These are phyloP conservation scores for Cyclotella distinguenda DNA, from an alignment of 108 stramenopile genomes.

Conservation along the genomic window DNA sequence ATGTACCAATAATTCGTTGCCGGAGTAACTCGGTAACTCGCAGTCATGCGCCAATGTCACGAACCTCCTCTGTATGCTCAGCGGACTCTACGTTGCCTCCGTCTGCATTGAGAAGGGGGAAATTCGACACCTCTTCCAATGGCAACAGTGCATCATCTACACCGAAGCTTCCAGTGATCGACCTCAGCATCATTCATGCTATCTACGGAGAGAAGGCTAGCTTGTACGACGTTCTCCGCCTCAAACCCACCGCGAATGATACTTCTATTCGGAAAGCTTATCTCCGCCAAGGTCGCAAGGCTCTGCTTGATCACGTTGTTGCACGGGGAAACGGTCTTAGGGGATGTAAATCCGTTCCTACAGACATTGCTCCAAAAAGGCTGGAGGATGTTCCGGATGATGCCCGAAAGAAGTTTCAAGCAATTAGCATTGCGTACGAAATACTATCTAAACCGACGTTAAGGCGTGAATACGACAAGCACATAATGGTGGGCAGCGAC, in stretches of 20 bases:
- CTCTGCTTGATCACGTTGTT: slow-evolving; percentile 11
- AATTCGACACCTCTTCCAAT: slow-evolving; percentile 2
- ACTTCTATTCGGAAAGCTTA: slow-evolving; percentile 19
- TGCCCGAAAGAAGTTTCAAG: slow-evolving; percentile 30
- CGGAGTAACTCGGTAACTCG: background rate
- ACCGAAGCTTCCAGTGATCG: background rate
- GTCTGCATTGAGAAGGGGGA: slow-evolving; percentile 23
- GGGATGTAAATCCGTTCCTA: background rate
- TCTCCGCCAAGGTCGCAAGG: slow-evolving; percentile 19
- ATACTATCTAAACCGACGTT: slow-evolving; percentile 25
- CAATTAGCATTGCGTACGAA: slow-evolving; percentile 37
- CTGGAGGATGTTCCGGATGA: slow-evolving; percentile 21
- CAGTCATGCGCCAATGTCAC: too few species aligned
- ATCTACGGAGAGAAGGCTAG: slow-evolving; percentile 20
- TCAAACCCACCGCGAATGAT: slow-evolving; percentile 11
- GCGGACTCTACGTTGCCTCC: slow-evolving; percentile 6
- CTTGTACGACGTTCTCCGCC: slow-evolving; percentile 13
- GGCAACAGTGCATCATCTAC: background rate
- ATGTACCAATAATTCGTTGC: background rate
- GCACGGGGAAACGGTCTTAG: background rate
- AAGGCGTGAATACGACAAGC: slow-evolving; percentile 15
- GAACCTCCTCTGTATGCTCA: background rate
- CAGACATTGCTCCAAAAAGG: background rate
- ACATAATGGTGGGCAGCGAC: background rate
- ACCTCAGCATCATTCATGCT: slow-evolving; percentile 16